phyloP scores from a whole-genome alignment of 179 eudicot species.

The Beta corolliflora region DNA sequence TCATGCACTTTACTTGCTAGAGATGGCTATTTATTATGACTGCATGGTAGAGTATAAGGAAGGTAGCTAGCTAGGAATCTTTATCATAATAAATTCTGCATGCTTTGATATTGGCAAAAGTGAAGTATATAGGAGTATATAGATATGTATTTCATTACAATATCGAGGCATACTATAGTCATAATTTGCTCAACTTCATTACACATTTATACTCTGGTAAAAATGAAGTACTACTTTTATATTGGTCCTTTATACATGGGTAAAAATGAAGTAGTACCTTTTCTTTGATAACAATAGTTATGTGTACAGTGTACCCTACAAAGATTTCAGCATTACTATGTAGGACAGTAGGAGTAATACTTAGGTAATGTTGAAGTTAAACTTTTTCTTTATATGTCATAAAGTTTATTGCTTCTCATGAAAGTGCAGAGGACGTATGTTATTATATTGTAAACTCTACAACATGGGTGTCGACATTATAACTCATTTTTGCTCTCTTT shows the following conservation, averaged over 20 bases:
- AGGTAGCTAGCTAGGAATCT: neutral
- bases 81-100: neutral
- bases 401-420: slow-evolving; percentile 3
- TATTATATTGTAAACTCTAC: neutral
- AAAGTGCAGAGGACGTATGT: neutral
- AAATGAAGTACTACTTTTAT: too few relatives aligned
- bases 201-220: too few relatives aligned
- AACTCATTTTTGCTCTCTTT: slow-evolving; percentile 17
- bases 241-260: too few relatives aligned
- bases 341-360: neutral
- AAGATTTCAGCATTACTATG: neutral
- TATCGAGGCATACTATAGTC: slow-evolving; percentile 7
- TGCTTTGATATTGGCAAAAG: neutral
- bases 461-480: slow-evolving; percentile 34
- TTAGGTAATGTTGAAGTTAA: neutral
- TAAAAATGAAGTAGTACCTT: neutral
- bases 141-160: neutral
- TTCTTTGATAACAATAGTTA: neutral
- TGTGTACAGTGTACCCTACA: neutral
- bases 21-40: neutral
- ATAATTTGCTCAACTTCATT: neutral
- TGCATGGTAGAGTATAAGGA: neutral
- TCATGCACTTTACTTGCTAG: neutral
- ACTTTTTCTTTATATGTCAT: neutral
- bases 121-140: too few relatives aligned